A percentile compares a stretch with the other conserved stretches of the same genome.
These are phyloP conservation scores for Exutisphaerella laricina DNA, from an alignment of 2,329 filamentous ascomycete species.

Conservation along the genomic window DNA sequence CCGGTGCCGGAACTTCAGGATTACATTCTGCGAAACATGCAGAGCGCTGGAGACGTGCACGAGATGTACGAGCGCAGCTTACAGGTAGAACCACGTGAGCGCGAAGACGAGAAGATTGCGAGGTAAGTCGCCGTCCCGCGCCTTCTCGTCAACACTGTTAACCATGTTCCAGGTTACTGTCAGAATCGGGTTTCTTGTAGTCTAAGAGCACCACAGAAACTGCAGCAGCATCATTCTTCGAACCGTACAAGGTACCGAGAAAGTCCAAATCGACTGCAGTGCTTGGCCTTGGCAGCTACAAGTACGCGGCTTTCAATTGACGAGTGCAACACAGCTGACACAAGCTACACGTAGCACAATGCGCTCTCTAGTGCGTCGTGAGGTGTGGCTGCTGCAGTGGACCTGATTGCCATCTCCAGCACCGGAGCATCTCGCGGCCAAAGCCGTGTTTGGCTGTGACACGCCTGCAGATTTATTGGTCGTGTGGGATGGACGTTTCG, in stretches of 20 bases:
- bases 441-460: too few species aligned
- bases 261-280: constrained; percentile 4
- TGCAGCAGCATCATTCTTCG: constrained; percentile 15
- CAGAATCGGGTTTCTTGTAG: constrained; percentile 51
- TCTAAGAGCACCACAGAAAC: constrained; percentile 14
- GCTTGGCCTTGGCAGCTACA: constrained; percentile 3
- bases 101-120: constrained; percentile 99
- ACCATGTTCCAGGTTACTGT: constrained; percentile 42
- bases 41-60: constrained; percentile 89
- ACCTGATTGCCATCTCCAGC: too few species aligned
- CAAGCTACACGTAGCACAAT: not conserved
- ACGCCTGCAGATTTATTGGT: too few species aligned
- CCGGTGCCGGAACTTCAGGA: constrained; percentile 89
- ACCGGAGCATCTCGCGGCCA: too few species aligned
- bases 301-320: not conserved
- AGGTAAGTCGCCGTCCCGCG: constrained; percentile 62
- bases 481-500: too few species aligned
- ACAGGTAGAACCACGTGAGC: constrained; percentile 85
- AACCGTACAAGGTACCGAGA: constrained; percentile 2
- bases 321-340: not conserved
- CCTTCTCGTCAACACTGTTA: not conserved
- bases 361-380: too few species aligned
- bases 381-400: too few species aligned
- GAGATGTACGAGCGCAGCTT: constrained; percentile 99
- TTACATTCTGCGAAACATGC: constrained; percentile 95